Base-by-base conservation (phyloP, 2,329 filamentous ascomycete species). In the Kalaharituber pfeilii region DNA sequence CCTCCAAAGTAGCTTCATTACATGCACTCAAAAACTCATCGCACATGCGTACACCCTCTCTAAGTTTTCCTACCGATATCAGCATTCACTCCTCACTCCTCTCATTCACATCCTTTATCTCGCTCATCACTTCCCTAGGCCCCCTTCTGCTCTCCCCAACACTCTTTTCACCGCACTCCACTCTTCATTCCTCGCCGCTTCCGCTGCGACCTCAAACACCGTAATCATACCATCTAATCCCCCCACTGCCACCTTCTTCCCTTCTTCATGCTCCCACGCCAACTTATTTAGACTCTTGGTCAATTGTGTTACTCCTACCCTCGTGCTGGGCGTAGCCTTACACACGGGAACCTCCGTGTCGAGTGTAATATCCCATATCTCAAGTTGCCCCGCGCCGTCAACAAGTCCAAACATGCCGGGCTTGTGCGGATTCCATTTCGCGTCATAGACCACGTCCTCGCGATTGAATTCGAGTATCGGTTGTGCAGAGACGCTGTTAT, bases 371-470 rank as follows among this genome's bases (percentile, higher is more conserved):
- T 98, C 93, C 86, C 91, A 98, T 50, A 98, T 75, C 69, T 98
- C 93, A 18, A 98, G 74, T 68, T 81, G 84, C 27, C 91, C 93
- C 2, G 85, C 86, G 29, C 91, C 91, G 63, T 98, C 93, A 2
- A 96, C 91, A 20, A 94, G 79, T 1, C 86, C 86, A 69, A 98
- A 98, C 7, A 98, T 85, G 33, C 87, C 88, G 0, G 91, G 91
- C 67, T 91, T 89, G 60, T 91, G 78, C 0, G 91, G 91, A 13
- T 86, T 94, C 93, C 93, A 98, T 52, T 82, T 82, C 2, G 86
- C 88, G 67, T 95, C 89, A 70, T 98, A 98, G 51, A 98, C 88
- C 20, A 95, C 82, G 64, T 98, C 93, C 70, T 98, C 93, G 53
- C 91, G 82, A 20, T 84, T 82, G 65, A 98, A 86, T 60, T 96